These are phyloP conservation scores for Dalbergia cultrata DNA, from an alignment of 306 rosid species.

Conservation along the genomic window DNA sequence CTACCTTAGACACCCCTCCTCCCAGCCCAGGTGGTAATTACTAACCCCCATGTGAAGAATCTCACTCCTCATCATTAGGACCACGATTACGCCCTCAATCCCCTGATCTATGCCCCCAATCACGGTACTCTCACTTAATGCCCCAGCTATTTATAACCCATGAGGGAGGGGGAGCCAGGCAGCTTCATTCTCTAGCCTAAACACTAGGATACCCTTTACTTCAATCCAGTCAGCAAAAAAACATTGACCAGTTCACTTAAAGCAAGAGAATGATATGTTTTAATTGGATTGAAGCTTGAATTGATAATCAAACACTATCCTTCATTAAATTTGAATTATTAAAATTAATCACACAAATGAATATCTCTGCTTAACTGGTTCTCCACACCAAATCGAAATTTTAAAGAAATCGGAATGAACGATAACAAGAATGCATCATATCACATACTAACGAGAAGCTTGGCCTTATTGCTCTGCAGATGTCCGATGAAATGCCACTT, in stretches of 20 bases:
- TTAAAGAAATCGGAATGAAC: not conserved
- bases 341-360: not conserved
- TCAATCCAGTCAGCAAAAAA: no score
- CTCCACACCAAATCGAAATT: not conserved
- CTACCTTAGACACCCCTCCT: no score
- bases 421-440: not conserved
- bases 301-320: not conserved
- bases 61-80: no score
- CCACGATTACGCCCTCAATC: no score
- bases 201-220: no score
- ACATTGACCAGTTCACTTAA: not conserved
- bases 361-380: not conserved
- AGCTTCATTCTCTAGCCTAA: no score
- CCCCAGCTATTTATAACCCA: no score
- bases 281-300: not conserved
- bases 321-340: not conserved
- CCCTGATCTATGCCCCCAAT: no score
- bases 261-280: not conserved
- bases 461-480: conserved; percentile 93
- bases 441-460: conserved; percentile 75
- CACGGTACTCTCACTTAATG: no score
- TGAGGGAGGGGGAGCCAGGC: no score
- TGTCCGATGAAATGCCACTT: conserved; percentile 94
- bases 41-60: no score
- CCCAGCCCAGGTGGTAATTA: no score